Base-by-base conservation (phyloP, 2,329 filamentous ascomycete species). In the Cladorrhinum sp. region DNA sequence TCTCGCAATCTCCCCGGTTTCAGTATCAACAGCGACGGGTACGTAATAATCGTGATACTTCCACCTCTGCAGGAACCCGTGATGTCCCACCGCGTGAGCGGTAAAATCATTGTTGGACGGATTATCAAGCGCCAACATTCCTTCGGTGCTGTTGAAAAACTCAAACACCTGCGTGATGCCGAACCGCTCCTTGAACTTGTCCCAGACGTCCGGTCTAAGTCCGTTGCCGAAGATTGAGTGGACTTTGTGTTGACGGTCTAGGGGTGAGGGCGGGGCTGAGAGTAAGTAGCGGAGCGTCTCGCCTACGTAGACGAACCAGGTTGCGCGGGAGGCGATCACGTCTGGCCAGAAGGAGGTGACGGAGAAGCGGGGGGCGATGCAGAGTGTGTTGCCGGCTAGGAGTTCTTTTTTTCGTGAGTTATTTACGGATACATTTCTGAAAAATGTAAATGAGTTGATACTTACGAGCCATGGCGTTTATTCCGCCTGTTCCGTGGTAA, bases 71-170 rank as follows among this genome's bases (percentile, higher is more conserved):
- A 92, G 71, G 2, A 82, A 72, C 2, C 90, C 90, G 66, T 92
- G 88, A 67, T 92, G 87, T 1, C 89, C 90, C 2, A 93, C 88
- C 25, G 82, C 79, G 3, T 84, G 81, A 6, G 83, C 80, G 3
- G 82, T 78, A 70, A 85, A 92, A 23, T 86, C 84, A 1, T 88
- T 83, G 56, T 79, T 76, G 57, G 82, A 83, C 22, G 79, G 72
- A 68, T 89, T 90, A 58, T 85, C 73, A 9, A 92, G 75, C 0
- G 73, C 72, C 67, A 92, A 81, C 54, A 91, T 79, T 27, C 89
- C 88, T 73, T 93, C 90, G 1, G 87, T 90, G 60, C 86, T 89
- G 71, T 88, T 90, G 79, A 91, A 93, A 75, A 93, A 92, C 72
- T 93, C 90, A 62, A 77, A 78, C 1, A 93, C 83, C 25, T 82